Conservation (phyloP, 352 stramenopile species). For the Pythium biforme region DNA sequence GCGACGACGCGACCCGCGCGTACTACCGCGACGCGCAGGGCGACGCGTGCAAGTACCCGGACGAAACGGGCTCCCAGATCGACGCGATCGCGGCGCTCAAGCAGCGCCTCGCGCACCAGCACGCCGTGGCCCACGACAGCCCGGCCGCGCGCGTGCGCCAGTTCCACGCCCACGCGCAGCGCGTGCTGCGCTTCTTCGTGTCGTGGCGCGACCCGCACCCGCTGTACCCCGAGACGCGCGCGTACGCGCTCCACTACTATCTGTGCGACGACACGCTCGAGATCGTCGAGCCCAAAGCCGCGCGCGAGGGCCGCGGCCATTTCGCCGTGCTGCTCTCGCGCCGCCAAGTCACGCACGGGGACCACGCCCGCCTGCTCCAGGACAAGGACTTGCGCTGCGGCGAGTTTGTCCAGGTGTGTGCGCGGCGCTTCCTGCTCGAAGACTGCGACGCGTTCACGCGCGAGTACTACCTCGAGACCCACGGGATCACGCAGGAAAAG, state of each 20-base stretch:
- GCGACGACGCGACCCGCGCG: constrained; percentile 79
- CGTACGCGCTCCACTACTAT: constrained; percentile 92
- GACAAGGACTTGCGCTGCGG: constrained; percentile 83
- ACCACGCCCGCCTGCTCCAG: constrained; percentile 41
- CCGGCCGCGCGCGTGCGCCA: constrained; percentile 54
- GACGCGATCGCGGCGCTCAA: constrained; percentile 64
- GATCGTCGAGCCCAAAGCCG: constrained; percentile 74
- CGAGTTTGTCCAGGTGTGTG: constrained; percentile 80
- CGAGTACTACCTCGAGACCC: constrained; percentile 82
- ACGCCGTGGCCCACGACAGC: constrained; percentile 30
- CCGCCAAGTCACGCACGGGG: constrained; percentile 43
- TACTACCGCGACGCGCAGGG: constrained; percentile 71
- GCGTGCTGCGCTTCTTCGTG: constrained; percentile 91
- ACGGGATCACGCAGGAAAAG: constrained; percentile 81
- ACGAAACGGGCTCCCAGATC: constrained; percentile 55
- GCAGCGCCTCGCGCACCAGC: constrained; percentile 30
- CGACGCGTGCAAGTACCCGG: constrained; percentile 64
- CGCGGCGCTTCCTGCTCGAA: constrained; percentile 84
- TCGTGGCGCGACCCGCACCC: constrained; percentile 91
- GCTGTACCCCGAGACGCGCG: constrained; percentile 85
- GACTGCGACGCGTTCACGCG: constrained; percentile 92
- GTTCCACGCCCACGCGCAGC: constrained; percentile 76
- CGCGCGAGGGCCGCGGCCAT: constrained; percentile 47
- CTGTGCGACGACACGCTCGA: constrained; percentile 91
- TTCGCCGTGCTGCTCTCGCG: constrained; percentile 86